phyloP scores from a whole-genome alignment of 495 filamentous ascomycete species.

The Cryomyces antarcticus region DNA sequence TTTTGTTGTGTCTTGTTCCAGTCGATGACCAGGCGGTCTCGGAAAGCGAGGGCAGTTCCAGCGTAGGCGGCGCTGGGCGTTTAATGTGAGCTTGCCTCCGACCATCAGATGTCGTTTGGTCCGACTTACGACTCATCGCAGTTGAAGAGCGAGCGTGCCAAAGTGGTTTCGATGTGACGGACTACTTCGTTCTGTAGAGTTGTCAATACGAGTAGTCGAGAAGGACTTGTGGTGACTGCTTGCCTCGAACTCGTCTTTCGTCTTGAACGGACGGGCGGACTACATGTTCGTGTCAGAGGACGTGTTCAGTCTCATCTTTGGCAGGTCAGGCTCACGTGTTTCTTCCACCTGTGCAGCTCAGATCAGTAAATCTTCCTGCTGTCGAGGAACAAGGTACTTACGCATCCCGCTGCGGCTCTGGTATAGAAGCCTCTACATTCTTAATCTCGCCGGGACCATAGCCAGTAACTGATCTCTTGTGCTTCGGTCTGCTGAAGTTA shows the following conservation, averaged over 20 bases:
- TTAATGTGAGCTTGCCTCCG: neutral
- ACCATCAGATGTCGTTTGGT: constrained; percentile 1
- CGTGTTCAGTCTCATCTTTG: constrained; percentile 1
- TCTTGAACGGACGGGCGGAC: constrained; percentile 48
- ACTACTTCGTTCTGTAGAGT: constrained; percentile 50
- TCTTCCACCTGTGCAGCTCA: constrained; percentile 44
- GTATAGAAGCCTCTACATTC: constrained; percentile 72
- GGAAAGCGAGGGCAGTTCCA: constrained; percentile 73
- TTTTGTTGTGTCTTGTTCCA: constrained; percentile 97
- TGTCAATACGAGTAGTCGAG: constrained; percentile 2
- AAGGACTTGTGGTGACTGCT: constrained; percentile 3
- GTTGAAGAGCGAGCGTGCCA: constrained; percentile 92
- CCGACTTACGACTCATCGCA: constrained; percentile 63
- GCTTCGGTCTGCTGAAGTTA: constrained; percentile 57
- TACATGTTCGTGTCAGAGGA: constrained; percentile 6
- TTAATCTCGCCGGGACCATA: constrained; percentile 84
- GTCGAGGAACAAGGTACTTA: constrained; percentile 20
- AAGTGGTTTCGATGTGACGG: constrained; percentile 85
- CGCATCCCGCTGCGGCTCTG: constrained; percentile 69
- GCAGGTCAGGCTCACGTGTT: constrained; percentile 33
- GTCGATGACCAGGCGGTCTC: constrained; percentile 79
- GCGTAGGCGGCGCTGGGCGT: constrained; percentile 57
- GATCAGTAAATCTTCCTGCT: neutral
- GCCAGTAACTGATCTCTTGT: constrained; percentile 84
- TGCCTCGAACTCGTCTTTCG: constrained; percentile 55